These are phyloP conservation scores for Calamus simplicifolius DNA, from an alignment of 176 grass and related monocot species.

Conservation along the genomic window DNA sequence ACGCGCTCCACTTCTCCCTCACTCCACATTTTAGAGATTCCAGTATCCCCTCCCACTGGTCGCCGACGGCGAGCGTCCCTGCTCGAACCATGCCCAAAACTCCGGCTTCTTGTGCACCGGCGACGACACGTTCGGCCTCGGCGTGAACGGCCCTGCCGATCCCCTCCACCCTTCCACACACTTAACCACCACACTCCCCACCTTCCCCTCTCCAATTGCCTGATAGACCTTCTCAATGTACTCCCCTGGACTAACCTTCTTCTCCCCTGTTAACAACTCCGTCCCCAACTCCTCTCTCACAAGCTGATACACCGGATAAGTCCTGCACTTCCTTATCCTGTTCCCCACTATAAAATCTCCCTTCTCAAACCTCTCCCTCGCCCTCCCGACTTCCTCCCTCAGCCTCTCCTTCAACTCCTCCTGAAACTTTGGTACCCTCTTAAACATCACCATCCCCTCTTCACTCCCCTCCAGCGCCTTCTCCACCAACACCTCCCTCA, in stretches of 20 bases:
- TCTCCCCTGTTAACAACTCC: slow-evolving; percentile 18
- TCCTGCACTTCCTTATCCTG: slow-evolving; percentile 19
- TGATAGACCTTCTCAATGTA: slow-evolving; percentile 23
- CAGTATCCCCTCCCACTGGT: no score
- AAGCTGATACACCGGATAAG: slow-evolving; percentile 17
- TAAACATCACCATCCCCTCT: slow-evolving; percentile 10
- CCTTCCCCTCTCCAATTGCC: slow-evolving; percentile 15
- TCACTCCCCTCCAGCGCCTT: slow-evolving; percentile 9
- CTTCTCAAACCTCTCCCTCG: slow-evolving; percentile 3
- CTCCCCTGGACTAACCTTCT: slow-evolving; percentile 20
- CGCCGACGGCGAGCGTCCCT: no score
- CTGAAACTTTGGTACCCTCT: slow-evolving; percentile 14
- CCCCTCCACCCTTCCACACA: slow-evolving; percentile 14
- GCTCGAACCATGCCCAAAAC: not conserved
- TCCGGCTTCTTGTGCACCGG: slow-evolving; percentile 6
- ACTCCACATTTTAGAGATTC: no score
- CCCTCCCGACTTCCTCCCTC: not conserved
- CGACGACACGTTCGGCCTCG: slow-evolving; percentile 1
- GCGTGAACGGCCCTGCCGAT: slow-evolving; percentile 11
- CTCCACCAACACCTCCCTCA: slow-evolving; percentile 17
- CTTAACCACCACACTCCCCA: slow-evolving; percentile 9
- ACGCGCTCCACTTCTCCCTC: no score
- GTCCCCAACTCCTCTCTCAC: slow-evolving; percentile 19
- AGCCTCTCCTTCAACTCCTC: slow-evolving; percentile 1
- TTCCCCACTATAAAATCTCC: not conserved